phyloP scores from a whole-genome alignment of 116 monocot genomes.

The Posidonia oceanica region DNA sequence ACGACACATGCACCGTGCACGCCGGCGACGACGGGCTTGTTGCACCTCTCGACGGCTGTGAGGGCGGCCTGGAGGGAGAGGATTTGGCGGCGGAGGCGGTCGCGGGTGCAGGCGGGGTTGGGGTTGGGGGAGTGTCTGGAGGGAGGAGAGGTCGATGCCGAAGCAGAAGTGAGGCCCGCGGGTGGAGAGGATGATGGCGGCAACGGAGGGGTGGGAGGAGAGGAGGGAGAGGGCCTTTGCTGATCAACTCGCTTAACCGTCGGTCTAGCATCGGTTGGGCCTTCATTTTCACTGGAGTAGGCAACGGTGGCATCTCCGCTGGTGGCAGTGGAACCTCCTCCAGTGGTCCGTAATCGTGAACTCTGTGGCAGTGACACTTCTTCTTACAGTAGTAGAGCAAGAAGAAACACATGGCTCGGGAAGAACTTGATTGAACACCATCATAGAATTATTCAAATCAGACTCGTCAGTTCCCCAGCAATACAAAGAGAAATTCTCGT shows the following conservation, averaged over 20 bases:
- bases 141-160: constrained; percentile 63
- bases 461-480: constrained; percentile 53
- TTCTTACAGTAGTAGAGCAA: constrained; percentile 27
- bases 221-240: constrained; percentile 42
- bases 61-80: constrained; percentile 51
- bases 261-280: background rate
- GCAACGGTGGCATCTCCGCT: background rate
- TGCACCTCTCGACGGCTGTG: constrained; percentile 58
- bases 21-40: constrained; percentile 71
- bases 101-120: constrained; percentile 23
- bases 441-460: background rate
- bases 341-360: constrained; percentile 24
- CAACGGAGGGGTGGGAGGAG: constrained; percentile 38
- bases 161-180: constrained; percentile 73
- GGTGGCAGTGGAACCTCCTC: background rate
- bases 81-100: constrained; percentile 48
- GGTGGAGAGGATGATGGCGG: constrained; percentile 50
- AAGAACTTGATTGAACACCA: constrained; percentile 43
- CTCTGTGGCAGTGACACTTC: constrained; percentile 1
- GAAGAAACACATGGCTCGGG: constrained; percentile 37
- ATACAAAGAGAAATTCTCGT: constrained; percentile 28
- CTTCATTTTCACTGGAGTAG: too few relatives aligned
- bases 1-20: constrained; percentile 82
- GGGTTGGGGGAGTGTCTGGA: constrained; percentile 8
- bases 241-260: background rate